Base-by-base conservation (phyloP, 2,329 filamentous ascomycete species). In the Aspergillus fructus region DNA sequence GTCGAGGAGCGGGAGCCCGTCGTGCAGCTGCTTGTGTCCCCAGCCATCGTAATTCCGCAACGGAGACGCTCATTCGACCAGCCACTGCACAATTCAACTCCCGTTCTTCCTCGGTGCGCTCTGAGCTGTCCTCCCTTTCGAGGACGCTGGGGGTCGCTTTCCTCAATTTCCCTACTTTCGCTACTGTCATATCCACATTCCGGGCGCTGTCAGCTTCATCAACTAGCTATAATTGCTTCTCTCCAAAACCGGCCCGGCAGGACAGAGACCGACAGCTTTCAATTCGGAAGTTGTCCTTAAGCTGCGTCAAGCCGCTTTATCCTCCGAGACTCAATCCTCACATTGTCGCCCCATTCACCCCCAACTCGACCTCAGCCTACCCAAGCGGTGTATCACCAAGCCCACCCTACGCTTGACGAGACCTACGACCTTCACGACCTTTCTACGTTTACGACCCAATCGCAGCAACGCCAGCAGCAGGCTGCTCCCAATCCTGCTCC, bases 371-470 rank as follows among this genome's bases (percentile, higher is more conserved):
- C 59, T 58, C 61, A 58, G 49, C 61, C 62, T 62, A 57, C 67
- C 51, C 62, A 66, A 69, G 68, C 68, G 66, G 77, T 82, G 79
- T 78, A 78, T 75, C 71, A 66, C 67, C 68, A 67, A 68, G 66
- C 64, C 64, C 68, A 62, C 62, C 64, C 67, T 71, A 68, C 69
- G 53, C 72, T 76, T 83, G 72, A 84, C 80, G 80, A 83, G 73
- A 71, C 74, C 72, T 70, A 83, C 81, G 80, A 83, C 64, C 63
- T 76, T 78, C 69, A 83, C 81, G 79, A 82, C 71, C 75, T 70
- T 57, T 62, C 68, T 68, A 73, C 76, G 66, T 68, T 76, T 72
- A 76, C 76, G 73, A 73, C 74, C 65, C 67, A 69, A 67, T 62
- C 68, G 63, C 71, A 61, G 70, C 78, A 78, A 71, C 78, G 74